Evolutionary conservation across 192 early-diverging fungal species (phyloP).

Genomic region (Podila epicladia): DNA sequence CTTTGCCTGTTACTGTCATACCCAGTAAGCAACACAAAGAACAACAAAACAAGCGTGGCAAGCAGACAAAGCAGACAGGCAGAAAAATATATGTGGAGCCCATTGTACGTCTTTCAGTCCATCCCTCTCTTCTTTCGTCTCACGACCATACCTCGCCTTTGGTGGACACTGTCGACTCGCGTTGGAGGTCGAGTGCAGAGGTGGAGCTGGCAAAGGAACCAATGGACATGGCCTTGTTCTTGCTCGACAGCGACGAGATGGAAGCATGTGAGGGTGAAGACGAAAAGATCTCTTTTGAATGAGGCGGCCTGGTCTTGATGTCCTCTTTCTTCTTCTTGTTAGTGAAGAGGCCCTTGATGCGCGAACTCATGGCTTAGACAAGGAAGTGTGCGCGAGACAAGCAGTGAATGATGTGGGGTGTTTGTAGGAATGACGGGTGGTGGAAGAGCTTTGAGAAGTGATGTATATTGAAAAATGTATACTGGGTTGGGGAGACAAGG

Average conservation of each 20-base stretch:
- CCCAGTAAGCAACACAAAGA: too few relatives aligned
- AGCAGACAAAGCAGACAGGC: too few relatives aligned
- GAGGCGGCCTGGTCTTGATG: neutral
- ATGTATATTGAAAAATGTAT: too few relatives aligned
- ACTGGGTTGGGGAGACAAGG: too few relatives aligned
- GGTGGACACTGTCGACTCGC: constrained; percentile 7
- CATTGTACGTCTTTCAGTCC: too few relatives aligned
- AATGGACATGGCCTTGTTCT: neutral
- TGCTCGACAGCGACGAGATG: constrained; percentile 7
- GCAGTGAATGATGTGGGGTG: too few relatives aligned
- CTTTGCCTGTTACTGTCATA: neutral
- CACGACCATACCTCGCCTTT: constrained; percentile 11
- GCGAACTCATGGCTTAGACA: constrained; percentile 26
- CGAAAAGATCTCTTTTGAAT: constrained; percentile 28
- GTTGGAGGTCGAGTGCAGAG: constrained; percentile 10
- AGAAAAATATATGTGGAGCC: too few relatives aligned
- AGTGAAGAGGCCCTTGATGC: constrained; percentile 50
- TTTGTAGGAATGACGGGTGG: too few relatives aligned
- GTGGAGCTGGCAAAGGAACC: constrained; percentile 19
- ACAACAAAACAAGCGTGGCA: too few relatives aligned
- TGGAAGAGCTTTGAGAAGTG: too few relatives aligned
- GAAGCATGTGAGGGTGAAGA: constrained; percentile 8
- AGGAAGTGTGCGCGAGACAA: too few relatives aligned
- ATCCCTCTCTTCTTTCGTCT: too few relatives aligned
- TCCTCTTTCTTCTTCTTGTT: constrained; percentile 48